Base-by-base conservation (phyloP, 75 land plant species). In the Cryptomeria japonica region DNA sequence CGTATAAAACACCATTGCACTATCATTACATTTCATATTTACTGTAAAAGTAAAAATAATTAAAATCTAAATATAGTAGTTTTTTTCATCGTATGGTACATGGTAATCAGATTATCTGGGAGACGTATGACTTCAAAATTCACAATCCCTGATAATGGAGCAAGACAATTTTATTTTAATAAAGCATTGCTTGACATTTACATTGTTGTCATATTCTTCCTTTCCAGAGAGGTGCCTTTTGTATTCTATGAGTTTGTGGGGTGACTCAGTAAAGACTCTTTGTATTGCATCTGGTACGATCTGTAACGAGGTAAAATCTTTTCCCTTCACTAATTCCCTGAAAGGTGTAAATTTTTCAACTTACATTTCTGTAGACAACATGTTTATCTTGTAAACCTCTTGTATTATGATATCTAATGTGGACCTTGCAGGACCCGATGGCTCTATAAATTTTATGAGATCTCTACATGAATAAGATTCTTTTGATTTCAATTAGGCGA, bases 241-340 rank as follows among this genome's bases (percentile, higher is more conserved):
- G 80, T 98, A 98, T 89, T 97, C 96, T 32, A 90, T 98, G 96
- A 88, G 96, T 70, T 90, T 98, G 34, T 96, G 97, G 94, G 99
- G 99, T 83, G 86, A 93, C 44, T 78, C 87, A 34, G 28, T 96
- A 47, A 87, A 89, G 38, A 46, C 86, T 56, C 93, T 98, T 18
- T 93, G 86, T 41, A 86, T 97, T 76, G 99, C 97, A 55, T 98
- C 99, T 75, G 99, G 99, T 64, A 97, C 99, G 22, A 98, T 98
- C 28, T 97, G 88, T 86, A 98, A 98, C 89, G 97, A 98, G 97
- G 99, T 97, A 39, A 53, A 55, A 8, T 76, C 41, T 31, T 44
- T 44, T 28, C 85, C 6, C 16, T 76, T 55, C 28, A 58, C 13
- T 72, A 14, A 28, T 87, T 34, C 61, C 39, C 47, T 80, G 44